Base-by-base conservation (phyloP, 352 stramenopile genomes). In the Pythium rishiriense region DNA sequence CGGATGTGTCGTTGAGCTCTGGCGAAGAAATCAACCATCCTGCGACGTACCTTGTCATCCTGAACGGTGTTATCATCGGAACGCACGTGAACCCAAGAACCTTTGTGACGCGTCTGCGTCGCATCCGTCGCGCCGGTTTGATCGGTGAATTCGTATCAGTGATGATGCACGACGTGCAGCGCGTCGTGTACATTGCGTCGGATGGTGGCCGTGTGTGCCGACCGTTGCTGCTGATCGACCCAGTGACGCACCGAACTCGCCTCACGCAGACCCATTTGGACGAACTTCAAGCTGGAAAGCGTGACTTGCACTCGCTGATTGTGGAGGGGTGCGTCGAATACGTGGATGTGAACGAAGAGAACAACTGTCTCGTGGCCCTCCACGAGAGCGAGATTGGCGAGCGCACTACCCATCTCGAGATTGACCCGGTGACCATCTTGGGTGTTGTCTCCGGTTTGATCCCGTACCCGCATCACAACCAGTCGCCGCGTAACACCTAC, bases 311-410 rank as follows among this genome's bases (percentile, higher is more conserved):
- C 66, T 87, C 79, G 58, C 66, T 97, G n/a, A 93, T 97, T 61
- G 79, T 94, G 31, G 83, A 98, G 69, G 97, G 97, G 21, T 93
- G 99, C 39, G 97, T 99, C 33, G 98, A 99, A 73, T 99, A 99
- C 79, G 94, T 99, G 26, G 98, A 99, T 76, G 98, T 99, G 63
- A 99, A 99, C 72, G 98, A 99, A 83, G 97, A 99, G 73, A 99
- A 99, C 79, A 99, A 99, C 63, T 99, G 97, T 73, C 80, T 99
- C 42, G 97, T 99, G 48, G 96, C 97, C 9, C 82, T 99, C 17
- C 93, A 96, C 50, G 94, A 98, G 73, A 85, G 81, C 61, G 87
- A 97, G 42, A 96, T 98, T 52, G 93, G 86, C 26, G 79, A 85
- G 37, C 83, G 91, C 14, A 97, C 96, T 61, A 99, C 98, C 26